Conservation (phyloP, 225 moss, liverwort and hornwort species). For the Antitrichia curtipendula region DNA sequence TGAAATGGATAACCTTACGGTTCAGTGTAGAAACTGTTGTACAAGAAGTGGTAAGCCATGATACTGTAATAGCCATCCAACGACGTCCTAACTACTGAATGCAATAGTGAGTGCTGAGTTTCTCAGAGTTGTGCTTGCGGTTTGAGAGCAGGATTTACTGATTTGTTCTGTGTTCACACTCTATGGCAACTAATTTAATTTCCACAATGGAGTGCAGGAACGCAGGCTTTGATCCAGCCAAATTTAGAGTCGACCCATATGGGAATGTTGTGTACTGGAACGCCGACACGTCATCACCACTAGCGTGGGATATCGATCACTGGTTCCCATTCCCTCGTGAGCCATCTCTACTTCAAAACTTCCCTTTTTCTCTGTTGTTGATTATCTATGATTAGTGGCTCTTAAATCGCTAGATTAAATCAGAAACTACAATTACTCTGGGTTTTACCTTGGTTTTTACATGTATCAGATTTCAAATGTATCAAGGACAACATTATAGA, state of each 20-base stretch:
- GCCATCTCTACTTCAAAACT: neutral
- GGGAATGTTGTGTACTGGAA: slow-evolving; percentile 59
- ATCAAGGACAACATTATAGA: neutral
- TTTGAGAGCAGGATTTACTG: neutral
- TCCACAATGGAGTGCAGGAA: slow-evolving; percentile 16
- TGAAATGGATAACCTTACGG: neutral
- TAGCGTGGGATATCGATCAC: slow-evolving; percentile 50
- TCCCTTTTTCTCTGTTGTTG: neutral
- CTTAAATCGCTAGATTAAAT: neutral
- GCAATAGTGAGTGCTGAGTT: neutral
- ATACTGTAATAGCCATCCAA: neutral
- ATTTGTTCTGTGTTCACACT: neutral
- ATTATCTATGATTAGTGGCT: neutral
- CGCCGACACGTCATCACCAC: slow-evolving; percentile 38
- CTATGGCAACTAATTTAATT: neutral
- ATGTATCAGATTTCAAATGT: neutral
- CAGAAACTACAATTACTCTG: neutral
- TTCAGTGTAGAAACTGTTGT: neutral
- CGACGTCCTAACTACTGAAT: neutral
- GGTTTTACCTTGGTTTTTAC: too few species aligned
- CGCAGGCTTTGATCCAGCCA: slow-evolving; percentile 50
- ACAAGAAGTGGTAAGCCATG: neutral
- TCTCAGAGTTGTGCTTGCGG: neutral
- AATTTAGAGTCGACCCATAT: slow-evolving; percentile 43
- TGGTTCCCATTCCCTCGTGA: slow-evolving; percentile 48